Conservation (phyloP, 2,329 filamentous ascomycete species). For the Fusarium piperis region DNA sequence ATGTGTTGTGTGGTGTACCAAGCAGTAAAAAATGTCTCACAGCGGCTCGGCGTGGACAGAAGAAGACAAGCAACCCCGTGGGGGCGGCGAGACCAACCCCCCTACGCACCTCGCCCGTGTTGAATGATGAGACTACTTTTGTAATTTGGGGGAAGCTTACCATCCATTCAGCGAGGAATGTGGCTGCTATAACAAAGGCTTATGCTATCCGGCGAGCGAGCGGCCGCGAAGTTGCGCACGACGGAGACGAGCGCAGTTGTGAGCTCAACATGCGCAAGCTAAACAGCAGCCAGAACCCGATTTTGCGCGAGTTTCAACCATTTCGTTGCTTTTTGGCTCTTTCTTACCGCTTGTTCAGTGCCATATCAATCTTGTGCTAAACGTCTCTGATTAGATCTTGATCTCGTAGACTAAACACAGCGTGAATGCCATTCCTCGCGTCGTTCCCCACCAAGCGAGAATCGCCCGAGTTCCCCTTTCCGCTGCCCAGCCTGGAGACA, state of each 20-base stretch:
- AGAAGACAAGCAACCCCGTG: background rate
- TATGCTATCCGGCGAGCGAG: background rate
- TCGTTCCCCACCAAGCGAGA: background rate
- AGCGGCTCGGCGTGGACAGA: background rate
- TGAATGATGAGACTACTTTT: background rate
- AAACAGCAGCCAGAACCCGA: background rate
- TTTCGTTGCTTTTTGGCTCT: background rate
- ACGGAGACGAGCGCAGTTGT: background rate
- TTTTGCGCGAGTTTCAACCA: background rate
- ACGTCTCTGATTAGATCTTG: background rate
- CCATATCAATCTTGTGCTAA: background rate
- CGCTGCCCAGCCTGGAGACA: background rate
- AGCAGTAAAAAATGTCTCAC: background rate
- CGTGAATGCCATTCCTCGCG: background rate
- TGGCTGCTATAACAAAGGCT: background rate
- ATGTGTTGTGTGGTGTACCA: background rate
- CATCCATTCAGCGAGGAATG: background rate
- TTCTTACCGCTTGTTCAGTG: background rate
- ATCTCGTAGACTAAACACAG: background rate
- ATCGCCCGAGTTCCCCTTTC: background rate
- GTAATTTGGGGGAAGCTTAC: background rate
- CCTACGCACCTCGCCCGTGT: background rate
- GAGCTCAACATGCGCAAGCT: background rate
- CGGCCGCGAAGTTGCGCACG: background rate
- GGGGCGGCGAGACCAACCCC: background rate